Conservation (phyloP, 148 eudicot species). For the Dysphania ambrosioides region DNA sequence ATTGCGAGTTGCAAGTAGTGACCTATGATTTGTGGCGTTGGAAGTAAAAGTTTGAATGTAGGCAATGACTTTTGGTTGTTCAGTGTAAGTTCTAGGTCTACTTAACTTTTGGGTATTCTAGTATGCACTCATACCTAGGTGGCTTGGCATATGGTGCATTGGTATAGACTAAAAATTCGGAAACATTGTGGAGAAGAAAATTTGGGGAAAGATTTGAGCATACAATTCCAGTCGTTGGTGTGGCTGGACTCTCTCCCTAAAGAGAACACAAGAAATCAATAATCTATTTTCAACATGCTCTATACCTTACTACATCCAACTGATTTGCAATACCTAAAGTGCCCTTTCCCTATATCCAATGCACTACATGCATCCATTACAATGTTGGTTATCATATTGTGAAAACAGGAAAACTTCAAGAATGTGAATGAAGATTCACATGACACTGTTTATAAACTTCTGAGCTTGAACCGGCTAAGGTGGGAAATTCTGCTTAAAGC, state of each 20-base stretch:
- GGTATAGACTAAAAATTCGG: no score
- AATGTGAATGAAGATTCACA: constrained; percentile 40
- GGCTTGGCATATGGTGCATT: neutral
- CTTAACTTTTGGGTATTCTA: neutral
- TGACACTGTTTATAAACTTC: constrained; percentile 42
- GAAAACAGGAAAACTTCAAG: constrained; percentile 48
- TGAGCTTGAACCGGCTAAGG: constrained; percentile 55
- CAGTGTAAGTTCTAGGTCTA: neutral
- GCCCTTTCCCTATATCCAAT: no score
- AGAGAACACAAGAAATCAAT: no score
- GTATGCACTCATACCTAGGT: neutral
- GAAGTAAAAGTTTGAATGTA: neutral
- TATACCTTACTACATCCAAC: no score
- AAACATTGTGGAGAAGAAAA: no score
- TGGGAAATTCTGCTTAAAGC: constrained; percentile 74
- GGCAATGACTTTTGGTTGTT: neutral
- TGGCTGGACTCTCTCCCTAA: no score
- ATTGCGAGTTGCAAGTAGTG: neutral
- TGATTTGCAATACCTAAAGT: no score
- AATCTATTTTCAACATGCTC: no score
- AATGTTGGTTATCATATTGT: neutral
- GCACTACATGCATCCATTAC: no score
- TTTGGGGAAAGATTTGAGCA: no score
- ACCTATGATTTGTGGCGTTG: neutral
- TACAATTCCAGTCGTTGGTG: no score